Percentiles rank a stretch among this genome's conserved stretches.
Conservation (phyloP, 75 land plant genomes). For the Pinus taeda region DNA sequence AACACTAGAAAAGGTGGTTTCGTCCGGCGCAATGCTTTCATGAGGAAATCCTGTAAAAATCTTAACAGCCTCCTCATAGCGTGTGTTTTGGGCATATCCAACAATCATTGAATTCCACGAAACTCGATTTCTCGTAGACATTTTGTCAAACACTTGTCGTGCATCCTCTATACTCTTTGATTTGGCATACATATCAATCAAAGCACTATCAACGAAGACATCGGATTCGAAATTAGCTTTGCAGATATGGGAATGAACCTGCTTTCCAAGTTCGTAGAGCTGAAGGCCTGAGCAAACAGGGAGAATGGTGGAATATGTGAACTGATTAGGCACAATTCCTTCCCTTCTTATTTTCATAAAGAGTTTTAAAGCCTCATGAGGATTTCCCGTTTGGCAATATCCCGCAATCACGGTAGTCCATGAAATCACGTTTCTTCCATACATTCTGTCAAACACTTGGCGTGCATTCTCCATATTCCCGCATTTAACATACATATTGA, state of each 20-base stretch:
- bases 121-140: neutral
- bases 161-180: neutral
- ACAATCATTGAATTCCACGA: neutral
- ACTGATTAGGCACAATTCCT: no score
- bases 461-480: slow-evolving; percentile 16
- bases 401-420: slow-evolving; percentile 32
- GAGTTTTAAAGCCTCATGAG: no score
- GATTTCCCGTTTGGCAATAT: no score
- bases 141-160: slow-evolving; percentile 1
- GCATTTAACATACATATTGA: slow-evolving; percentile 15
- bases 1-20: no score
- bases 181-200: neutral
- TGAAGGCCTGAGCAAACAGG: no score
- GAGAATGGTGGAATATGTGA: no score
- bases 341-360: no score
- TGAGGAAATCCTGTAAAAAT: no score
- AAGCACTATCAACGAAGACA: neutral
- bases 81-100: neutral
- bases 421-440: slow-evolving; percentile 18
- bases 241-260: no score
- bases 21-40: no score
- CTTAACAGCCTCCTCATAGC: no score
- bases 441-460: slow-evolving; percentile 17
- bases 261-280: no score
- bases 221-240: neutral